A percentile compares a stretch with the other conserved stretches of the same genome.
Evolutionary conservation across 371 early-diverging fungal species (phyloP).

Genomic region (Syncephalastrum sp.): DNA sequence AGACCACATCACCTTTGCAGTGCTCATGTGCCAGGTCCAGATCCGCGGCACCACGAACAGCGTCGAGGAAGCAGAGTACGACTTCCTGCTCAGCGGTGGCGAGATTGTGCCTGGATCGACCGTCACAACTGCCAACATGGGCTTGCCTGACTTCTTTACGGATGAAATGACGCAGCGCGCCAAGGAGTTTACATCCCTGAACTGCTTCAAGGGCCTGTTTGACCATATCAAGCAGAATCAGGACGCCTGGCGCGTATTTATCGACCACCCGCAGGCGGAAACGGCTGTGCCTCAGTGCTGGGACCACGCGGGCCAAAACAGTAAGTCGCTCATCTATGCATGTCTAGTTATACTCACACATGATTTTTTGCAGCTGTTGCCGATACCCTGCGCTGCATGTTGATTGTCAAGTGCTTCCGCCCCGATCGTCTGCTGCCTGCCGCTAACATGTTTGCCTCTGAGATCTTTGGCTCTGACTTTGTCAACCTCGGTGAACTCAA

Average conservation of each 20-base stretch:
- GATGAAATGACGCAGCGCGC: conserved; percentile 62
- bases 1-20: conserved; percentile 87
- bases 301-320: conserved; percentile 42
- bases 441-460: conserved; percentile 72
- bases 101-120: conserved; percentile 47
- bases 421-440: conserved; percentile 86
- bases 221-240: conserved; percentile 51
- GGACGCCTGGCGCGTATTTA: conserved; percentile 62
- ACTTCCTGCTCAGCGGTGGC: conserved; percentile 64
- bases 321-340: conserved; percentile 36
- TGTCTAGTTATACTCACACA: conserved; percentile 1
- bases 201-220: conserved; percentile 55
- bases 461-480: conserved; percentile 70
- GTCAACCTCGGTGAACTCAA: conserved; percentile 66
- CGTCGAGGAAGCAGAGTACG: conserved; percentile 75
- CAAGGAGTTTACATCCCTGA: conserved; percentile 51
- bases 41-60: conserved; percentile 51
- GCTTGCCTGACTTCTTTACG: conserved; percentile 55
- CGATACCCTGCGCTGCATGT: conserved; percentile 67
- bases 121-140: conserved; percentile 36
- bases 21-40: conserved; percentile 87
- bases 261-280: conserved; percentile 57
- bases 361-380: conserved; percentile 19
- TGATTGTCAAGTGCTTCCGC: conserved; percentile 84
- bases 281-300: conserved; percentile 67